Base-by-base conservation (phyloP, 768 basidiomycete genomes). In the Crucibulum laeve region DNA sequence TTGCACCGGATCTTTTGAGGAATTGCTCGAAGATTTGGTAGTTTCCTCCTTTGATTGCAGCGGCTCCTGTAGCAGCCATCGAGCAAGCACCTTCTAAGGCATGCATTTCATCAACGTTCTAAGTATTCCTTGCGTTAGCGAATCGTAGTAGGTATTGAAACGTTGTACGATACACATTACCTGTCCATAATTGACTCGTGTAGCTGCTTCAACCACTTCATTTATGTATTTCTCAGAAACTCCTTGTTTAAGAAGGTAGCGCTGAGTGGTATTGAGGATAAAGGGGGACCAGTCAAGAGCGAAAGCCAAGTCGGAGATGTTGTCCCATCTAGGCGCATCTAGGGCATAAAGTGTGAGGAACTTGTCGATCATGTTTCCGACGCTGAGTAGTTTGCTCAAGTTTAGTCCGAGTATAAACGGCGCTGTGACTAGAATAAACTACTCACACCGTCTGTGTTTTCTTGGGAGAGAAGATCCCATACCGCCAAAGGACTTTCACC, bases 131-230 rank as follows among this genome's bases (percentile, higher is more conserved):
- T n/a, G n/a, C n/a, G n/a, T n/a, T 15, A 5, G 37, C 14, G 25
- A 7, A 38, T 18, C 26, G 7, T 40, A 18, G 21, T 18, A 39
- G 24, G 5, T 24, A 34, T 32, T 26, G 42, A 28, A 45, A 22
- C 41, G 38, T 25, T 26, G 45, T 40, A 26, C 10, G 25, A 41
- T 34, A 14, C 26, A 42, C 11, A 42, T 15, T 44, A 84, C 83
- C 69, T 87, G 84, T 39, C 84, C 85, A 54, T 92, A 92, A 59
- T 91, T 93, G 30, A 90, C 87, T 28, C 91, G 74, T 5, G 88
- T 87, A 2, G 84, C 79, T 3, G 80, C 86, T 42, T 91, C 89
- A 24, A 92, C 71, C 36, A 94, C 63, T 63, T 97, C 93, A 21
- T 65, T 65, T 4, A 77, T 68, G 64, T 82, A 95, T 37, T 67